These are phyloP conservation scores for Fomitiporia mediterranea DNA, from an alignment of 1,284 basidiomycete species.

Conservation along the genomic window DNA sequence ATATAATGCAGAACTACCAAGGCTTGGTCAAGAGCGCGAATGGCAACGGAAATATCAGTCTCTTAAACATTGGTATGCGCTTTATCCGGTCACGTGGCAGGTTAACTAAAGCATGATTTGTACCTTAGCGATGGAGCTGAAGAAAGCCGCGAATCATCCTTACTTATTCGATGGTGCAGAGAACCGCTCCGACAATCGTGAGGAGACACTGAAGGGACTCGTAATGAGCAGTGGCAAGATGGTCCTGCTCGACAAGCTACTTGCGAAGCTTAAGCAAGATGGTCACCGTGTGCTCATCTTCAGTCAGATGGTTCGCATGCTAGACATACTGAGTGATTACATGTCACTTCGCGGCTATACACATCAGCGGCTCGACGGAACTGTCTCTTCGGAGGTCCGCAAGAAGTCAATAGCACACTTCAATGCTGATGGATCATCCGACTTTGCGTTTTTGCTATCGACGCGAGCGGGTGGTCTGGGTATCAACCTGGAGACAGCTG, in stretches of 20 bases:
- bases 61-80: slow-evolving; percentile 84
- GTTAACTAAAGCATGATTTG: slow-evolving; percentile 15
- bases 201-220: slow-evolving; percentile 90
- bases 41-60: slow-evolving; percentile 81
- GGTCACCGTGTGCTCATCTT: slow-evolving; percentile 98
- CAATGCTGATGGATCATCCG: slow-evolving; percentile 68
- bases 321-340: slow-evolving; percentile 98
- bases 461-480: slow-evolving; percentile 97
- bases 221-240: slow-evolving; percentile 99
- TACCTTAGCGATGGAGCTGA: slow-evolving; percentile 86
- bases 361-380: slow-evolving; percentile 72
- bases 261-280: slow-evolving; percentile 83
- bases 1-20: slow-evolving; percentile 73
- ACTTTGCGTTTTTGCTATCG: slow-evolving; percentile 81
- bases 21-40: slow-evolving; percentile 86
- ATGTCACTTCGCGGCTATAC: slow-evolving; percentile 86
- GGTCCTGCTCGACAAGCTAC: slow-evolving; percentile 93
- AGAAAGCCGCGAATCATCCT: slow-evolving; percentile 97
- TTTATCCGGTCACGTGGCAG: neutral
- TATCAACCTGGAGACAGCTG: slow-evolving; percentile 97
- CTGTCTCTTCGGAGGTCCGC: slow-evolving; percentile 72
- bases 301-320: slow-evolving; percentile 99
- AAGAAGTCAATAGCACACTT: slow-evolving; percentile 83
- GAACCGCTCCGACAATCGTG: slow-evolving; percentile 63
- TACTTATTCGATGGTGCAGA: slow-evolving; percentile 98